Evolutionary conservation across 2,329 filamentous ascomycete species (phyloP), one percentile per base, ranked within the genome.

Genomic region (Blumeria graminis): DNA sequence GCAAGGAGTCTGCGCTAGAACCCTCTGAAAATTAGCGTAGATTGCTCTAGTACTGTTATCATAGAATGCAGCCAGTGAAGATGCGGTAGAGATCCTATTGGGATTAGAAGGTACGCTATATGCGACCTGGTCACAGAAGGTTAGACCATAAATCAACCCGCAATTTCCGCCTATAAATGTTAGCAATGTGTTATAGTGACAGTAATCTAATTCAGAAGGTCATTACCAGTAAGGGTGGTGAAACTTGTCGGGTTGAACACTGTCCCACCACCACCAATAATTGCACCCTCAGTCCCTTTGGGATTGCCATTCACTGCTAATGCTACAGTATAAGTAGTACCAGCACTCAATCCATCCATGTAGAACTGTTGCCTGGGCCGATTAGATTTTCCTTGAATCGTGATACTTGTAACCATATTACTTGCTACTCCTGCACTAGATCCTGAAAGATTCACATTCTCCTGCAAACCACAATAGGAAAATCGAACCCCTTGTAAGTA

Each of bases 51-150:
- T 86, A 64, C 85, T 79, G 48, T 78, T 70, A 68, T 98, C 90
- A 71, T 96, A 98, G 57, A 84, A 77, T 3, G 72, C 69, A 3
- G 77, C 80, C 8, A 98, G 76, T 16, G 72, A 71, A 1, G 75
- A 72, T 54, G 74, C 70, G 62, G 80, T 79, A 56, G 76, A 72
- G 61, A 79, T 81, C 50, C 72, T 77, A 38, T 72, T 69, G 1
- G 78, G 74, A 64, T 94, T 94, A 43, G 84, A 81, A 0, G 92
- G 92, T 0, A 95, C 92, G 6, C 90, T 84, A 66, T 95, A 95
- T 55, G 90, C 86, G 52, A 90, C 84, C 63, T 90, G 80, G 62
- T 82, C 77, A 70, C 92, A 98, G 68, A 96, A 93, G 0, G 80
- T 73, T n/a, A 98, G 78, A 65, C 93, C 82, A 67, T 82, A 89